These are phyloP conservation scores for Globisporangium camurandrum DNA, from an alignment of 352 stramenopile genomes.

Conservation along the genomic window DNA sequence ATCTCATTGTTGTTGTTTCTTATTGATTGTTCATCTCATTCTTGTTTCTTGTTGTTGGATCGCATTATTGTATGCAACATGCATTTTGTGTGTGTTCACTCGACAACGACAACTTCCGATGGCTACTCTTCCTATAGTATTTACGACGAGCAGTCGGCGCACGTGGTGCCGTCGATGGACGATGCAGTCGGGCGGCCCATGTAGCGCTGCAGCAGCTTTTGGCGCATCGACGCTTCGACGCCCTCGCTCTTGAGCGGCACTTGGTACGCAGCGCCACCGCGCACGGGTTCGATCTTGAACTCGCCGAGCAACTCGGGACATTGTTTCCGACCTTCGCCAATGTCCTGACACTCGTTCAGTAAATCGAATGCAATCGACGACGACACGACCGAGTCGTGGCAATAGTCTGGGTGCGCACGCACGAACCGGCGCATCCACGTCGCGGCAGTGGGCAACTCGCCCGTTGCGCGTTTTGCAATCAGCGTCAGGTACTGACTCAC, in stretches of 20 bases:
- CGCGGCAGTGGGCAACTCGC: constrained; percentile 94
- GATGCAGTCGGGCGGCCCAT: constrained; percentile 16
- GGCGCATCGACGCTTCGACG: constrained; percentile 61
- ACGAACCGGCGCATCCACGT: constrained; percentile 97
- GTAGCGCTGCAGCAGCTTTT: constrained; percentile 52
- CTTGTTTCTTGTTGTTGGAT: too few species aligned
- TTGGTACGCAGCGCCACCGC: constrained; percentile 85
- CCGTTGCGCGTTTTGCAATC: constrained; percentile 91
- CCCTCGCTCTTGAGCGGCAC: constrained; percentile 89
- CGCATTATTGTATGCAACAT: too few species aligned
- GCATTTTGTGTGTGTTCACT: too few species aligned
- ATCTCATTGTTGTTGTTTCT: too few species aligned
- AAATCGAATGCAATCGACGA: constrained; percentile 91
- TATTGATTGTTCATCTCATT: too few species aligned
- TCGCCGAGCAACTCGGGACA: constrained; percentile 92
- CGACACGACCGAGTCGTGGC: constrained; percentile 89
- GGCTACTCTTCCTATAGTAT: too few species aligned
- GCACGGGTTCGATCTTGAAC: constrained; percentile 89
- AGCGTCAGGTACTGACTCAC: constrained; percentile 81
- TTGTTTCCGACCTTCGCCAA: constrained; percentile 90
- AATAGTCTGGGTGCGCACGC: constrained; percentile 91
- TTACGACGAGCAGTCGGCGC: constrained; percentile 24
- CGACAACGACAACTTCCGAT: too few species aligned
- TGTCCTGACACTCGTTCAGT: constrained; percentile 92
- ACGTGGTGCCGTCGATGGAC: constrained; percentile 1